Percentiles rank a stretch among this genome's conserved stretches.
Conservation (phyloP, 441 rosid species). For the Mallotus japonicus region DNA sequence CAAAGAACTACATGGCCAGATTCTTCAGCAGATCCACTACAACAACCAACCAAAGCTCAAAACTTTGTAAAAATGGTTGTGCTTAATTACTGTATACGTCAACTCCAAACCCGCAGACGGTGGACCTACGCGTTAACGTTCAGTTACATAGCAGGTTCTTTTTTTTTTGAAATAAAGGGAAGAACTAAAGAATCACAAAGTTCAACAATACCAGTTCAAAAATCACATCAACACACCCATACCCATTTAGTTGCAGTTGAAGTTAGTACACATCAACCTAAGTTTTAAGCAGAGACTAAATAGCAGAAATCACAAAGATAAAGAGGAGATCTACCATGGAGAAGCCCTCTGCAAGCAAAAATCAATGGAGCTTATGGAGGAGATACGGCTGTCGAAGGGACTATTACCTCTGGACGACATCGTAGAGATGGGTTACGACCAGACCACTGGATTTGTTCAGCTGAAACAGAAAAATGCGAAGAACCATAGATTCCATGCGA, state of each 20-base stretch:
- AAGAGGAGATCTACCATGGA: conserved; percentile 11
- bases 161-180: no score
- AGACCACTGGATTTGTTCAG: conserved; percentile 62
- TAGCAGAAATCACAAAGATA: conserved; percentile 7
- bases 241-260: no score
- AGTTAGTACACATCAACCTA: no score
- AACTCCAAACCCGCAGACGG: conserved; percentile 81
- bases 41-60: conserved; percentile 10
- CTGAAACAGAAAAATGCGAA: conserved; percentile 34
- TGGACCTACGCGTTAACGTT: conserved; percentile 88
- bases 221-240: no score
- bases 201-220: no score
- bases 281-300: no score
- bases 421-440: conserved; percentile 57
- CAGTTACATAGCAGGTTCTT: conserved; percentile 85
- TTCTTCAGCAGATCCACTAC: conserved; percentile 31
- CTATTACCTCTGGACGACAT: conserved; percentile 53
- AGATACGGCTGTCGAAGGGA: conserved; percentile 48
- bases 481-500: conserved; percentile 45
- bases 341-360: conserved; percentile 10
- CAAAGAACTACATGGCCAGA: conserved; percentile 36
- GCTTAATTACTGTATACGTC: conserved; percentile 29
- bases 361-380: neutral
- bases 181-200: no score
- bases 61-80: conserved; percentile 10